Conservation (phyloP, 1,139 yeast species). For the Suhomyces kunorum region DNA sequence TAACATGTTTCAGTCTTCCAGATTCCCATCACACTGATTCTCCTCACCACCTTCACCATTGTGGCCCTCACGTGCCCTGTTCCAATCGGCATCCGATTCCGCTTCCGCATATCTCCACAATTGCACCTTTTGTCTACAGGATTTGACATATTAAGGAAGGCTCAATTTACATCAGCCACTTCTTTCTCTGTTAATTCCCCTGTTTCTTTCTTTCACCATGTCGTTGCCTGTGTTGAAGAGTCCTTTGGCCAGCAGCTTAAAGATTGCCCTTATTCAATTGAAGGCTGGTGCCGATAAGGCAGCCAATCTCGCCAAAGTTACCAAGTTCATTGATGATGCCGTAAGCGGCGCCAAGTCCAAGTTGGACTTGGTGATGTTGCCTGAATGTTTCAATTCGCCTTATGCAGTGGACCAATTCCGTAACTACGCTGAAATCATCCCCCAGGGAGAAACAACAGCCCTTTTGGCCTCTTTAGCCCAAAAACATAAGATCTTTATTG, state of each 20-base stretch:
- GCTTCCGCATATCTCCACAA: too few relatives aligned
- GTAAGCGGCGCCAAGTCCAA: conserved; percentile 46
- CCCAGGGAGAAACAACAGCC: conserved; percentile 66
- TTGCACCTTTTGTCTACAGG: too few relatives aligned
- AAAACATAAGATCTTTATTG: conserved; percentile 57
- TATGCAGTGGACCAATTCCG: conserved; percentile 86
- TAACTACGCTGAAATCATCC: conserved; percentile 77
- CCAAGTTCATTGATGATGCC: conserved; percentile 52
- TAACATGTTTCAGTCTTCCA: too few relatives aligned
- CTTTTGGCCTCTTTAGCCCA: conserved; percentile 66
- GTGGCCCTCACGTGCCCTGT: too few relatives aligned
- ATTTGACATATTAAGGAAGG: too few relatives aligned
- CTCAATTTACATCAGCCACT: too few relatives aligned
- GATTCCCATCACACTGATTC: too few relatives aligned
- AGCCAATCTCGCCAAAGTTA: conserved; percentile 58
- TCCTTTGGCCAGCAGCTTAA: conserved; percentile 37
- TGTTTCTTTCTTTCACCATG: conserved; percentile 9
- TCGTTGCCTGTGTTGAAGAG: conserved; percentile 29
- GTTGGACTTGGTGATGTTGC: conserved; percentile 67
- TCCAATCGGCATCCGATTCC: too few relatives aligned
- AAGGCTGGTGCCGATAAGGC: conserved; percentile 68
- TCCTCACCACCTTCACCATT: too few relatives aligned
- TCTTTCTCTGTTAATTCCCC: background rate
- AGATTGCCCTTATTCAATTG: conserved; percentile 76
- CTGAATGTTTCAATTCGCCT: conserved; percentile 96